These are phyloP conservation scores for Cydonia oblonga DNA, from an alignment of 331 rosid species.

Conservation along the genomic window DNA sequence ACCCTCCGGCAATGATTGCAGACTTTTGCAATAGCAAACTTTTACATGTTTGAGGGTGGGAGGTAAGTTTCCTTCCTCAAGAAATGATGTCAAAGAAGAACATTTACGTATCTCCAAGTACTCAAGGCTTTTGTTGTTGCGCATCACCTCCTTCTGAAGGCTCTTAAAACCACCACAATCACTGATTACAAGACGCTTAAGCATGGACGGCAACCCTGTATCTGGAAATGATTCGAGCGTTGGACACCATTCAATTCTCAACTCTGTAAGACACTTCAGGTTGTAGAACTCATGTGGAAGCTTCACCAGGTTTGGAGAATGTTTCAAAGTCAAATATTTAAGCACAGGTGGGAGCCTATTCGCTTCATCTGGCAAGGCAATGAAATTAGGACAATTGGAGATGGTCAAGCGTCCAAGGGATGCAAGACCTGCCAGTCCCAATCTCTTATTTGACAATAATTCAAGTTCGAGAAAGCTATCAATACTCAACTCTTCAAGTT, in stretches of 20 bases:
- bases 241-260: neutral
- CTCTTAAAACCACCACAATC: neutral
- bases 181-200: neutral
- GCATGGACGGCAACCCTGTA: neutral
- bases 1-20: neutral
- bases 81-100: neutral
- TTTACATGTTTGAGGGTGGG: neutral
- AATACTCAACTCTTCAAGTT: conserved; percentile 1
- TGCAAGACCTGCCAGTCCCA: neutral
- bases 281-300: neutral
- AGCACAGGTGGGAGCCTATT: neutral
- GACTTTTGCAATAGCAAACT: neutral
- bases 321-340: conserved; percentile 1
- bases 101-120: conserved; percentile 1
- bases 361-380: neutral
- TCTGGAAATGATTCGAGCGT: conserved; percentile 3
- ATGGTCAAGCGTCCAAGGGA: conserved; percentile 7
- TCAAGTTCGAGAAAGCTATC: neutral
- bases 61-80: conserved; percentile 5
- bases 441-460: neutral
- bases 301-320: neutral
- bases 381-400: neutral
- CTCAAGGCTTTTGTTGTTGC: neutral
- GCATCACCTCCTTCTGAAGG: neutral
- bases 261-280: neutral